Conservation (phyloP, 1,139 yeast genomes). For the Pichia sp. region DNA sequence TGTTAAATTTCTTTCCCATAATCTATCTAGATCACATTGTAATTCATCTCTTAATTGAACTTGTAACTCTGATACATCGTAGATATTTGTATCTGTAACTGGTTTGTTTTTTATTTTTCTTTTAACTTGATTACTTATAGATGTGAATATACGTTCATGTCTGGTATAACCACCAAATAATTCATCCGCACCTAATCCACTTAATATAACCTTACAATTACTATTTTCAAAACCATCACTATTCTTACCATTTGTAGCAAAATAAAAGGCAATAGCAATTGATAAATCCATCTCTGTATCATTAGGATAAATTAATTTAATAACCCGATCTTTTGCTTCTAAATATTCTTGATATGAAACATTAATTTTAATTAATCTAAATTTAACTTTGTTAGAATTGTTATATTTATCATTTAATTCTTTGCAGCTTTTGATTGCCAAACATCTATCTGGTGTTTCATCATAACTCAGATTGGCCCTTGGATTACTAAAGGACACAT, state of each 20-base stretch:
- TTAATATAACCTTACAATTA: conserved; percentile 61
- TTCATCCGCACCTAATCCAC: conserved; percentile 98
- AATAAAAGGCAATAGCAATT: conserved; percentile 89
- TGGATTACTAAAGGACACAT: conserved; percentile 92
- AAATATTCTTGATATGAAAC: conserved; percentile 65
- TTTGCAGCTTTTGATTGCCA: conserved; percentile 60
- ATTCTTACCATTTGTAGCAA: conserved; percentile 53
- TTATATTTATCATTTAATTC: conserved; percentile 38
- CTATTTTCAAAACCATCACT: conserved; percentile 30
- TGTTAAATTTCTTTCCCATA: conserved; percentile 75
- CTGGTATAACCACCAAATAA: conserved; percentile 87
- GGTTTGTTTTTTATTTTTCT: conserved; percentile 19
- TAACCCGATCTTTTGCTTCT: conserved; percentile 45
- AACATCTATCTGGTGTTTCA: conserved; percentile 74
- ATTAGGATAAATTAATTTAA: conserved; percentile 69
- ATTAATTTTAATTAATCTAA: conserved; percentile 59
- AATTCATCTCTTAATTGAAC: conserved; percentile 47
- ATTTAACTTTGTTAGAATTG: conserved; percentile 29
- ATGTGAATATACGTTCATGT: conserved; percentile 50
- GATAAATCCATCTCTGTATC: conserved; percentile 92
- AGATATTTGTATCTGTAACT: conserved; percentile 16
- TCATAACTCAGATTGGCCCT: conserved; percentile 55
- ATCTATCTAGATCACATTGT: conserved; percentile 59
- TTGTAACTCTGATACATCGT: conserved; percentile 25
- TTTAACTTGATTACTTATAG: conserved; percentile 25